Base-by-base conservation (phyloP, 164 flowering plant genomes). In the Dillenia turbinata region DNA sequence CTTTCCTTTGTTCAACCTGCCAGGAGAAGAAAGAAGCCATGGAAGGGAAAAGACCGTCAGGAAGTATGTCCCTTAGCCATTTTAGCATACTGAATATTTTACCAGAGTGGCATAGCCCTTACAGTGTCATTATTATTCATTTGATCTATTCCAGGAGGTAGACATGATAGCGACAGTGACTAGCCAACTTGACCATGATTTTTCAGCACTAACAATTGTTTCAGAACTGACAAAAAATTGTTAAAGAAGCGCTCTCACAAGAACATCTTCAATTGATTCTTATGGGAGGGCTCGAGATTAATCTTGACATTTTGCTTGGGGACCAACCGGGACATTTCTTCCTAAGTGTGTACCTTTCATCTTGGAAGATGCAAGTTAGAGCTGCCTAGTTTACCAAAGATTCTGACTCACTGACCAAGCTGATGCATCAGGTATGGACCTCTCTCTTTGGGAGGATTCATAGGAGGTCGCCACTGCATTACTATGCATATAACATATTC, bases 21-120 rank as follows among this genome's bases (percentile, higher is more conserved):
- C 94, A 86, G 69, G 86, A 79, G 51, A 92, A 95, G 80, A 95
- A 82, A 78, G 98, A 95, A 63, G 97, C 98, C 67, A 95, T 95
- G 99, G 99, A 95, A 79, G 99, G 99, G 70, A 90, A 75, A 74
- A 84, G 90, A 82, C 73, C 78, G 47, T 77, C 79, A 44, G 80
- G 87, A 78, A 87, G 92, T 84, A 71, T 17, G 46, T 33, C 48
- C 40, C 40, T 33, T 33, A 33, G 6, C 40, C 7, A 19, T 33
- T 33, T 33, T 33, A 33, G 40, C 40, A 4, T 33, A 33, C 40
- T 33, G 40, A 33, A 33, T 33, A 33, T 54, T 15, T 47, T 12
- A 33, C 33, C 43, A 44, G 49, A 59, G 52, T 51, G 26, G 17
- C 48, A 11, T 16, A 45, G 48, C n/a, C 54, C 54, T 17, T 5